Evolutionary conservation across 2,329 filamentous ascomycete species (phyloP), one percentile per base, ranked within the genome.

Genomic region (Aspergillus latus): DNA sequence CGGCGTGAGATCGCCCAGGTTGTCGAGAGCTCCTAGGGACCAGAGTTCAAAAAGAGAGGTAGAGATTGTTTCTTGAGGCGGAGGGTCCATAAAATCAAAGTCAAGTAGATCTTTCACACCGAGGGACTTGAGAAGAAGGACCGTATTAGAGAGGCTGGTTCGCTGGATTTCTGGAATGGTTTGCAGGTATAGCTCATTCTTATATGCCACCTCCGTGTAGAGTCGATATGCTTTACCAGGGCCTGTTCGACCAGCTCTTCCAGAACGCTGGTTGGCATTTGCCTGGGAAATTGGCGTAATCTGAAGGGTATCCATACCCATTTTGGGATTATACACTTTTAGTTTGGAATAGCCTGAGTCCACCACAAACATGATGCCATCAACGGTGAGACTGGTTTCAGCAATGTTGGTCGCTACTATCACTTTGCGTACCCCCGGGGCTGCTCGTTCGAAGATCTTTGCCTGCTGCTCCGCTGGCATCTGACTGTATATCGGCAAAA

Each of bases 71-170:
- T 99, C 95, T 74, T 99, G 94, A 0, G 94, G 94, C 5, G 94
- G 94, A 1, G 94, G 94, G 64, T 99, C 94, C 93, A 99, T 97
- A 66, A 99, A 99, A 72, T 97, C 92, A 68, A 99, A 99, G 72
- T 99, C 93, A 1, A 99, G 77, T 8, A 99, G 80, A 64, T 99
- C 92, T 68, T 90, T 93, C 15, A 99, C 93, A 0, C 94, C 94
- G 0, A 99, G 83, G 0, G 91, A 96, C 71, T 99, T 99, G 46
- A 99, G 82, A 48, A 99, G 84, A 11, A 99, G 81, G 2, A 99
- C 93, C 0, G 92, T 97, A 66, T 97, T 97, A 67, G 91, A 88
- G 1, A 99, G 84, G 66, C 97, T 99, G 0, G 94, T 99, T 15
- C 94, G 85, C 74, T 99, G 94, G 42, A 99, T 97, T 71, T 99